Evolutionary conservation across 2,329 filamentous ascomycete species (phyloP).

Genomic region (Hymenoscyphus albidus): DNA sequence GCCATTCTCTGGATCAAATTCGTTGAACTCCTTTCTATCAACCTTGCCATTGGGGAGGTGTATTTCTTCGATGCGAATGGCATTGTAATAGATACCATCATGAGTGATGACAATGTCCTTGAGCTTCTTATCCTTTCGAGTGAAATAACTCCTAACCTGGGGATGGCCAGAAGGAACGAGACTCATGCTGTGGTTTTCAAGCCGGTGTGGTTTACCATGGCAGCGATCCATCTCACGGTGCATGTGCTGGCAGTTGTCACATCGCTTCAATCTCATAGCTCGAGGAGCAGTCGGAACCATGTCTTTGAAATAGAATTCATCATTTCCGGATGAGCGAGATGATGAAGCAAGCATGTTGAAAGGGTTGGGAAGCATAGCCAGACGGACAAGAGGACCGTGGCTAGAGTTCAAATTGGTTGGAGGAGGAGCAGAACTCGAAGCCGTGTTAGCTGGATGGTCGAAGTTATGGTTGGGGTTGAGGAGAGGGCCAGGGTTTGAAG

Average conservation of each 20-base stretch:
- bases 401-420: no score
- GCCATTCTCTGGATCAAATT: neutral
- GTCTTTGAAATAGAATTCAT: neutral
- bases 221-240: no score
- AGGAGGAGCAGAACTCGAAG: no score
- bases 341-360: neutral
- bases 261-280: neutral
- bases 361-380: no score
- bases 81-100: slow-evolving; percentile 3
- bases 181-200: no score
- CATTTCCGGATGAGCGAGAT: neutral
- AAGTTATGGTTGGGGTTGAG: no score
- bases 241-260: no score
- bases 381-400: no score
- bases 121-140: neutral
- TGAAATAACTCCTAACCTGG: neutral
- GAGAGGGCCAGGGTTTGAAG: no score
- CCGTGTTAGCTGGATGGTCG: no score
- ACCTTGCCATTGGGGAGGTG: neutral
- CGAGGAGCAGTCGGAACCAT: slow-evolving; percentile 6
- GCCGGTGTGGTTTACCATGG: no score
- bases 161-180: neutral
- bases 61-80: neutral
- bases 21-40: neutral
- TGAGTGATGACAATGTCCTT: slow-evolving; percentile 11